Conservation (phyloP, 2,329 filamentous ascomycete genomes). For the Dothistroma pini region DNA sequence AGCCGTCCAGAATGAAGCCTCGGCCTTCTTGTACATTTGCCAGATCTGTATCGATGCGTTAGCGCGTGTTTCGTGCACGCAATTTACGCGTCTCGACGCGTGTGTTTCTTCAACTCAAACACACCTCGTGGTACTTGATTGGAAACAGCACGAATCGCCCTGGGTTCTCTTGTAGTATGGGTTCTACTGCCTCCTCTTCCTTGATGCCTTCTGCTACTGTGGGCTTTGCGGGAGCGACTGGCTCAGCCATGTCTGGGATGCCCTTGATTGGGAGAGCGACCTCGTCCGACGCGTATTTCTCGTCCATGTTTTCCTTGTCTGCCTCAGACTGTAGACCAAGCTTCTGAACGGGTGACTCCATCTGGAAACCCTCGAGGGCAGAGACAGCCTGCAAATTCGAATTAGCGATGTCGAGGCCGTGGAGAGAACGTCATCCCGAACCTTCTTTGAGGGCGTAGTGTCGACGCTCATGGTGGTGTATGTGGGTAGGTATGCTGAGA, state of each 20-base stretch:
- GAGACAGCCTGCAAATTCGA: slow-evolving; percentile 65
- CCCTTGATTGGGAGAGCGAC: slow-evolving; percentile 55
- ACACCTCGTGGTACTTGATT: slow-evolving; percentile 98
- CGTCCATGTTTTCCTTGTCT: slow-evolving; percentile 76
- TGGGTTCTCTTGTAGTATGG: slow-evolving; percentile 90
- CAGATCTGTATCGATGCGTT: slow-evolving; percentile 67
- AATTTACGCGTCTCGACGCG: slow-evolving; percentile 57
- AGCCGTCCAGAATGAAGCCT: slow-evolving; percentile 99
- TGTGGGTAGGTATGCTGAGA: slow-evolving; percentile 17
- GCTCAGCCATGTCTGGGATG: slow-evolving; percentile 45
- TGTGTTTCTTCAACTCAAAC: slow-evolving; percentile 48
- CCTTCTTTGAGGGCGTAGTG: slow-evolving; percentile 70
- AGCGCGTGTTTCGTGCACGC: slow-evolving; percentile 20
- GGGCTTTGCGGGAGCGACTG: slow-evolving; percentile 27
- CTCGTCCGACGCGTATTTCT: slow-evolving; percentile 46
- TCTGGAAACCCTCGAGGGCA: slow-evolving; percentile 82
- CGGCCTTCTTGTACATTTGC: slow-evolving; percentile 99
- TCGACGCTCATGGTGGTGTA: slow-evolving; percentile 55
- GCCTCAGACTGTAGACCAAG: slow-evolving; percentile 65
- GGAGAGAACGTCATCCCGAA: slow-evolving; percentile 46
- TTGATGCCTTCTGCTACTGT: slow-evolving; percentile 53
- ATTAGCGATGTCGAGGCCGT: slow-evolving; percentile 40
- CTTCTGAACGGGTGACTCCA: slow-evolving; percentile 92
- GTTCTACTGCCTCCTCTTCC: slow-evolving; percentile 75
- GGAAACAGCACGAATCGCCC: slow-evolving; percentile 97